A percentile compares a stretch with the other conserved stretches of the same genome.
These are phyloP conservation scores for Quercus lobata DNA, from an alignment of 331 rosid species.

Conservation along the genomic window DNA sequence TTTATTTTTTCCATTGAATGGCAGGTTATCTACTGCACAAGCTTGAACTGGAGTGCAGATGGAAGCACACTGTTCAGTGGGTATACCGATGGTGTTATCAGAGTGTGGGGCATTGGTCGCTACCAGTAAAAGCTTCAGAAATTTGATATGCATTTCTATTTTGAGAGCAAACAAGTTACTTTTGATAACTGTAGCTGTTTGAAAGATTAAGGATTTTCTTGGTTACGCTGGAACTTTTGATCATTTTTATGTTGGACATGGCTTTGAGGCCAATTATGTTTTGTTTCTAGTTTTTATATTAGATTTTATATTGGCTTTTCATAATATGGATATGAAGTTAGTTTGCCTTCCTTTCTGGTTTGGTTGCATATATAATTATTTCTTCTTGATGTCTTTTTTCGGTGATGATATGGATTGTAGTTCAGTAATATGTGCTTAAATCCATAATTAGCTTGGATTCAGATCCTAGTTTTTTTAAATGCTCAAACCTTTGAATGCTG, in stretches of 20 bases:
- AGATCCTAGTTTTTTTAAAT: not conserved
- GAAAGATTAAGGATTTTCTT: conserved; percentile 32
- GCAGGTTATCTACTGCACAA: conserved; percentile 87
- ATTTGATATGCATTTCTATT: conserved; percentile 17
- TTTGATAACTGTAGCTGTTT: conserved; percentile 25
- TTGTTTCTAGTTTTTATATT: conserved; percentile 26
- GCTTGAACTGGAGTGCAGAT: conserved; percentile 97
- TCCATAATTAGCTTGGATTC: not conserved
- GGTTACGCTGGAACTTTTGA: conserved; percentile 27
- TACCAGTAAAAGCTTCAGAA: conserved; percentile 25
- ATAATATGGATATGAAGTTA: not conserved
- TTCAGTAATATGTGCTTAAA: no score
- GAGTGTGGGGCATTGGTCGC: conserved; percentile 98
- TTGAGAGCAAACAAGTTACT: conserved; percentile 38
- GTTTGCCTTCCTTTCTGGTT: not conserved
- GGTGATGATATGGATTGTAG: not conserved
- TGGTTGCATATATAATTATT: not conserved
- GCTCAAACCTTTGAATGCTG: not conserved
- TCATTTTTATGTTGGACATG: conserved; percentile 33
- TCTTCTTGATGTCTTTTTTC: not conserved
- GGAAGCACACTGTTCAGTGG: conserved; percentile 99
- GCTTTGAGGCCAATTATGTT: conserved; percentile 46
- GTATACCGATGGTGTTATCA: conserved; percentile 84
- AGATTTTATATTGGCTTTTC: conserved; percentile 10
- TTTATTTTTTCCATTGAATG: not conserved